A percentile compares a stretch with the other conserved stretches of the same genome.
These are phyloP conservation scores for Jatropha curcas DNA, from an alignment of 345 rosid species.

Conservation along the genomic window DNA sequence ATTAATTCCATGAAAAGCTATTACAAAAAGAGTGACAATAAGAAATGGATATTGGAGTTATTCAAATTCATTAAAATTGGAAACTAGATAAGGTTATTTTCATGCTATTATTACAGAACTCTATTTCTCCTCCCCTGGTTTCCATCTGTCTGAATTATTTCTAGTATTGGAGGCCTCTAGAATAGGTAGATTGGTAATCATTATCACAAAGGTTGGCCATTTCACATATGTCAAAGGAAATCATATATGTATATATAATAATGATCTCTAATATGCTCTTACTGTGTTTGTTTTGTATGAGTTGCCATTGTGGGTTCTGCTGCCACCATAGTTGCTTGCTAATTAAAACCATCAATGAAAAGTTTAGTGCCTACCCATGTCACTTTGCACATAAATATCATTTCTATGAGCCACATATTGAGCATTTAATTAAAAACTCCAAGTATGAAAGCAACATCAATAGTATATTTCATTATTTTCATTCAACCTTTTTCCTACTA, in stretches of 20 bases:
- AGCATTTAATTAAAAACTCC: slow-evolving; percentile 2
- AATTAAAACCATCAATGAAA: slow-evolving; percentile 14
- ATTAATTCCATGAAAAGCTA: background rate
- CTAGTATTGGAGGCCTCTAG: background rate
- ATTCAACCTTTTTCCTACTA: slow-evolving; percentile 1
- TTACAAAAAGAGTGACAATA: background rate
- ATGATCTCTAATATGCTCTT: background rate
- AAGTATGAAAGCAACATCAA: slow-evolving; percentile 10
- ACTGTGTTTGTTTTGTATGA: slow-evolving; percentile 14
- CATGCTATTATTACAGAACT: background rate
- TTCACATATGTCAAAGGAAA: background rate
- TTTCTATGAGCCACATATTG: slow-evolving; percentile 7
- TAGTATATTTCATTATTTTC: background rate
- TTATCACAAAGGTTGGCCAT: background rate
- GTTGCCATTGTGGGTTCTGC: slow-evolving; percentile 20
- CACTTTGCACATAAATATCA: slow-evolving; percentile 10
- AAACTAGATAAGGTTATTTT: background rate
- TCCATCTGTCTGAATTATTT: background rate
- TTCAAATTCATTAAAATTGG: background rate
- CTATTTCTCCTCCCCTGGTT: background rate
- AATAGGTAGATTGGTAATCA: background rate
- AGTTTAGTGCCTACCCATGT: slow-evolving; percentile 12
- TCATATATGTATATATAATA: background rate
- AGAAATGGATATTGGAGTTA: background rate
- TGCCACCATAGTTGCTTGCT: slow-evolving; percentile 7